These are phyloP conservation scores for Penicillium subrubescens DNA, from an alignment of 495 filamentous ascomycete species.

Conservation along the genomic window DNA sequence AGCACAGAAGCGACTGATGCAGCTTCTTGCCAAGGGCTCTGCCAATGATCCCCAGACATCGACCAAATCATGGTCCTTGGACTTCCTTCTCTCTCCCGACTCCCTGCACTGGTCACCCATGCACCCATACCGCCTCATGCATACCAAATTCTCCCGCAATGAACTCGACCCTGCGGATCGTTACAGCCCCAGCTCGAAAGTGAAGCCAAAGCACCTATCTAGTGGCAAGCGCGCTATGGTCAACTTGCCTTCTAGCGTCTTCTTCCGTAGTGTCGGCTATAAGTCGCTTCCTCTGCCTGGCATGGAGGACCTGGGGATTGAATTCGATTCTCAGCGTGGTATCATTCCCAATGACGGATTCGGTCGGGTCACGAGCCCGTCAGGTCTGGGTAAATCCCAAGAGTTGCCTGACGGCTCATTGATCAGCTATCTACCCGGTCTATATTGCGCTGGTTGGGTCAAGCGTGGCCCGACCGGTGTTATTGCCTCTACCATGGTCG, in stretches of 20 bases:
- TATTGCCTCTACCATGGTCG: conserved; percentile 94
- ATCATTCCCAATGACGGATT: conserved; percentile 83
- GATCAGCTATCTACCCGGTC: conserved; percentile 64
- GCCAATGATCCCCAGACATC: conserved; percentile 45
- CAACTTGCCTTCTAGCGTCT: conserved; percentile 59
- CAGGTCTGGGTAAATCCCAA: conserved; percentile 24
- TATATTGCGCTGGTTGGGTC: conserved; percentile 96
- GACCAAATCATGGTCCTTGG: conserved; percentile 75
- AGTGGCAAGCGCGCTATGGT: conserved; percentile 52
- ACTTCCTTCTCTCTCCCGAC: conserved; percentile 77
- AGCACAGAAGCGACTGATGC: conserved; percentile 72
- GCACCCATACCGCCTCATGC: conserved; percentile 50
- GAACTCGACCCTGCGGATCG: conserved; percentile 48
- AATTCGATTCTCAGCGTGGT: conserved; percentile 72
- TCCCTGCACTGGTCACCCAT: conserved; percentile 59
- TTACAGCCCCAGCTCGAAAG: conserved; percentile 46
- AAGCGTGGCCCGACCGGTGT: conserved; percentile 94
- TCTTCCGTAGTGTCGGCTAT: conserved; percentile 93
- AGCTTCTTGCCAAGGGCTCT: conserved; percentile 77
- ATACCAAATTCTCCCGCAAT: conserved; percentile 69
- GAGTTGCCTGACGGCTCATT: conserved; percentile 39
- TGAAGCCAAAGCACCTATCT: conserved; percentile 38
- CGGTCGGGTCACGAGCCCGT: conserved; percentile 64
- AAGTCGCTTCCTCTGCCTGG: conserved; percentile 76
- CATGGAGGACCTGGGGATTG: conserved; percentile 73